These are phyloP conservation scores for Noccaea bulbosa DNA, from an alignment of 345 rosid genomes.

Conservation along the genomic window DNA sequence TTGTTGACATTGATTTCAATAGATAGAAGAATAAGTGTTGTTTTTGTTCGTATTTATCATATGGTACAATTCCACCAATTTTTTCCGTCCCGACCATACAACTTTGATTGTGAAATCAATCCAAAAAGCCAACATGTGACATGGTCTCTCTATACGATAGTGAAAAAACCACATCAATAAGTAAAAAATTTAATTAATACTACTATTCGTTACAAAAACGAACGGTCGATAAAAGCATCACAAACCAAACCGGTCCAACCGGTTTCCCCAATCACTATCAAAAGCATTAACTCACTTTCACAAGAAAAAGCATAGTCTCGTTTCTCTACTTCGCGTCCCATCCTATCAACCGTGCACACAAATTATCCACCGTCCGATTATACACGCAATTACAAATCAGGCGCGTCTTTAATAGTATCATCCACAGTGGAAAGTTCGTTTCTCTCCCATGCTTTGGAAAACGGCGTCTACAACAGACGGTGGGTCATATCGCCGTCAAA, in stretches of 20 bases:
- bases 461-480: conserved; percentile 37
- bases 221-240: conserved; percentile 22
- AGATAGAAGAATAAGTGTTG: too few relatives aligned
- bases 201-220: neutral
- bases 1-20: too few relatives aligned
- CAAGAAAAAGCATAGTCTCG: conserved; percentile 42
- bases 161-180: neutral
- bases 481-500: conserved; percentile 37
- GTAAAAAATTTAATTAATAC: neutral
- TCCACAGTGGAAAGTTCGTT: neutral
- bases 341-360: neutral
- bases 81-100: neutral
- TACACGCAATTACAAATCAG: neutral
- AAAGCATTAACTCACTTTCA: conserved; percentile 41
- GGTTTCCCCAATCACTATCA: conserved; percentile 42
- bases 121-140: conserved; percentile 34
- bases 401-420: neutral
- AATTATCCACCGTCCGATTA: conserved; percentile 28
- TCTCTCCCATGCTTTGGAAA: conserved; percentile 28
- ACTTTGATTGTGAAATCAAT: conserved; percentile 15
- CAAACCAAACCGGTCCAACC: conserved; percentile 41
- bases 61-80: conserved; percentile 18
- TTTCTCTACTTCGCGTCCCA: conserved; percentile 30
- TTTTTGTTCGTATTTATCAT: neutral
- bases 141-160: conserved; percentile 37